These are phyloP conservation scores for Aspergillus affinis DNA, from an alignment of 495 filamentous ascomycete species.

Conservation along the genomic window DNA sequence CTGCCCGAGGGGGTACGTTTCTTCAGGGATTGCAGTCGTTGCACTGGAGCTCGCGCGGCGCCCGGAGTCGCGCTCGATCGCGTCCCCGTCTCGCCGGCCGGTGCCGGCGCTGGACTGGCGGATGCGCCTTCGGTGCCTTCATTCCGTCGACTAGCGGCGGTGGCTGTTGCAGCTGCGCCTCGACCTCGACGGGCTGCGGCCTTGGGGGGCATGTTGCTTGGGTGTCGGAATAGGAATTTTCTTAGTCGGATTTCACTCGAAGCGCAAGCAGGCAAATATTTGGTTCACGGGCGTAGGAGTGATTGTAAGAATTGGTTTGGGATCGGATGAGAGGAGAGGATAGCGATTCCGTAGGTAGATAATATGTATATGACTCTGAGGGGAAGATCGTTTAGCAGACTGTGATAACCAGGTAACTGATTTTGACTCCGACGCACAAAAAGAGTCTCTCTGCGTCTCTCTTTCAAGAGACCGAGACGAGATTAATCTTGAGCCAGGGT, in stretches of 20 bases:
- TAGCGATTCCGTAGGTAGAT: not conserved
- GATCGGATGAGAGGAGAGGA: not conserved
- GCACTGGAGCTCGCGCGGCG: conserved; percentile 35
- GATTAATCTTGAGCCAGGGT: not conserved
- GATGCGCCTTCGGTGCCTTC: conserved; percentile 14
- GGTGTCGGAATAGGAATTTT: conserved; percentile 5
- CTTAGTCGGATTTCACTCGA: not conserved
- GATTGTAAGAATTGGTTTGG: not conserved
- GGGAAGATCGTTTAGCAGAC: not conserved
- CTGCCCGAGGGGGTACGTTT: conserved; percentile 40
- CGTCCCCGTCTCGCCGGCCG: not conserved
- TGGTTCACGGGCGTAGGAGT: not conserved
- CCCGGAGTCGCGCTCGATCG: conserved; percentile 7
- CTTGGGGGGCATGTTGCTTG: conserved; percentile 46
- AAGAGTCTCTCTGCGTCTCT: not conserved
- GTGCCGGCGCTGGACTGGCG: conserved; percentile 11
- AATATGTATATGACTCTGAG: not conserved
- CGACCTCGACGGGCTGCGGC: conserved; percentile 34
- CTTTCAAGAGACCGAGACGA: not conserved
- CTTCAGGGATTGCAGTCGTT: conserved; percentile 46
- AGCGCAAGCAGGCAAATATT: conserved; percentile 1
- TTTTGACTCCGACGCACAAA: too few relatives aligned
- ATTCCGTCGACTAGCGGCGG: conserved; percentile 7
- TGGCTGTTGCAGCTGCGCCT: conserved; percentile 15
- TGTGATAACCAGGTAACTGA: not conserved